Base-by-base conservation (phyloP, 1,139 yeast species). In the Hansenula lynferdii region DNA sequence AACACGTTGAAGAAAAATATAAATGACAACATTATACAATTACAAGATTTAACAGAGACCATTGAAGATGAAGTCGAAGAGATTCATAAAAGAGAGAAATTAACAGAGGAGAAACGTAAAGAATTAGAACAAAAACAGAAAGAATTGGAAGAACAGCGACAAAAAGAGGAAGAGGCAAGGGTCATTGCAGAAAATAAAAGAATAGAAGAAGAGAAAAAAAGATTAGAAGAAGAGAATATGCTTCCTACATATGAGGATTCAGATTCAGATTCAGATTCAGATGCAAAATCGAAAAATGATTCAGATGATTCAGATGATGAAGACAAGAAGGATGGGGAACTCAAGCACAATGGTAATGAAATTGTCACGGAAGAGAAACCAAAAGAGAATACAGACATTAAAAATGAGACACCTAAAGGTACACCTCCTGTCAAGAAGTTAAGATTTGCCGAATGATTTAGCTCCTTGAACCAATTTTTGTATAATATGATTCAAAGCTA, bases 181-280 rank as follows among this genome's bases (percentile, higher is more conserved):
- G 6, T 33, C 4, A 42, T 35, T 18, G 45, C 48, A 17, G 39
- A 41, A 29, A 47, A 42, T 17, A 38, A 40, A 33, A 49, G 43
- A 33, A 31, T 28, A 7, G 49, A 48, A 23, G 51, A 47, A 24
- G 51, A 45, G 17, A 33, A 32, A 1, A 30, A 49, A 23, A 42
- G 31, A 18, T 31, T 27, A 7, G 49, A 47, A 25, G 52, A 48
- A 26, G 51, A 45, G 15, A 33, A 34, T 1, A 30, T 50, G 29
- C 14, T 51, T 5, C 56, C 56, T 16, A 41, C 50, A 0, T 50
- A 64, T 38, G 66, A 64, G 16, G 64, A 61, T 22, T 57, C 51
- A 17, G 57, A 64, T n/a, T 70, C 72, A 6, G 58, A 62, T 4
- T 67, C 54, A 19, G 53, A 57, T 24, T 57, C 57, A 12, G 64